Evolutionary conservation across 2,329 filamentous ascomycete genomes (phyloP), one percentile per base, ranked within the genome.

Genomic region (Chrysoporthe austroafricana): DNA sequence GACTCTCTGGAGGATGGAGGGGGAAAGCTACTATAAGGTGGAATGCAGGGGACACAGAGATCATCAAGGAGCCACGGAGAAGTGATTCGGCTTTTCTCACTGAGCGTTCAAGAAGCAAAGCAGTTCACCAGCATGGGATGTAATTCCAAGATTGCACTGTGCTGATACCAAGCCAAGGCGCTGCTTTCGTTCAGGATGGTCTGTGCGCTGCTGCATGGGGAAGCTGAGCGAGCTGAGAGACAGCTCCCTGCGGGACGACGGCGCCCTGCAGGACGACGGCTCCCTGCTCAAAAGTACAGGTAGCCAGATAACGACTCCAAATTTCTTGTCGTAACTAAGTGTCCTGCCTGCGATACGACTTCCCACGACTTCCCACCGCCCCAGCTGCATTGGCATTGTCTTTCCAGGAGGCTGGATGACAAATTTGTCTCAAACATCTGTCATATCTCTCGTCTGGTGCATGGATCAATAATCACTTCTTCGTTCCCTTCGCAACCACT

Each of bases 231-330:
- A 54, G 50, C 50, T 54, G 50, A 36, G 56, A n/a, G 21, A 8
- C 8, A 6, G 26, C 26, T 26, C 36, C 16, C 39, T 21, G 42
- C n/a, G 26, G 57, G n/a, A 8, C n/a, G 11, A 48, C 61, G 64
- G 43, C 54, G 59, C 62, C 59, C 52, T 66, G 54, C 57, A 67
- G 56, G 54, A 63, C 26, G 26, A 26, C 26, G 26, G 26, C 26
- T 26, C 26, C 26, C 26, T 26, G 26, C 26, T 26, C 26, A 26
- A 26, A 26, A 26, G 26, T 26, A 26, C 26, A 69, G 64, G 65
- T 67, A 67, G 59, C 59, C 68, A 69, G 68, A 67, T 69, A 60
- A 57, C 63, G 58, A 62, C 64, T 67, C 67, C 67, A 69, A 63
- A 69, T 66, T 69, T 66, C 59, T 57, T 66, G 59, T 60, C 67